Base-by-base conservation (phyloP, 2,329 filamentous ascomycete genomes). In the Diplodia corticola region DNA sequence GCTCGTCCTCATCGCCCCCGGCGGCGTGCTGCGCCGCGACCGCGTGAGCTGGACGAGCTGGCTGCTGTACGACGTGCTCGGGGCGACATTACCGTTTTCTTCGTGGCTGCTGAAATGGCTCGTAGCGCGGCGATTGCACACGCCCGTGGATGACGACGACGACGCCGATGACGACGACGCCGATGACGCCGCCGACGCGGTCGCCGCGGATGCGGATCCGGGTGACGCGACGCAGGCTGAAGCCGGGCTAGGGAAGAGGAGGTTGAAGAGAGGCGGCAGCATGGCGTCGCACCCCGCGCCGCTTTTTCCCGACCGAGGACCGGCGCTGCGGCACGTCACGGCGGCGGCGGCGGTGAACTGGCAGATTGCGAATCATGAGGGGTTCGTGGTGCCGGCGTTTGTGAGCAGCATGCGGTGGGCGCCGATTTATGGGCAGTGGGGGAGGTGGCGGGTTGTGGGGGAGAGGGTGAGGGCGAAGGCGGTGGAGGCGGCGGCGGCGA, bases 1-100 rank as follows among this genome's bases (percentile, higher is more conserved):
- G 10, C 81, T 97, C 24, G 82, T 95, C 12, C 84, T 97, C 5
- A 84, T 97, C 49, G 92, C 92, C 0, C 92, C 93, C 0, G 84
- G 89, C 0, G 93, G 93, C 0, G 82, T 97, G 51, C 86, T 97
- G 57, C 84, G 90, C n/a, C 77, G 80, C 4, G 79, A 80, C 15
- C 87, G 90, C 71, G 83, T 92, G 66, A 84, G 84, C 67, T 84
- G 84, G 76, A 81, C 82, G 68, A 88, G 85, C 71, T 84, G 84
- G 64, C 70, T 92, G 22, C 80, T 92, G 9, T 92, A 92, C 74
- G 83, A 82, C 5, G 80, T 84, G 5, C 85, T 84, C 0, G 30
- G 9, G 6, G 30, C 30, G 30, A 6, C 28, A 6, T 3, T 6
- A 6, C 15, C 17, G 17, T 72, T 87, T 26, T 73, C 93, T 33